Base-by-base conservation (phyloP, 306 rosid genomes). In the Hippophae rhamnoides region DNA sequence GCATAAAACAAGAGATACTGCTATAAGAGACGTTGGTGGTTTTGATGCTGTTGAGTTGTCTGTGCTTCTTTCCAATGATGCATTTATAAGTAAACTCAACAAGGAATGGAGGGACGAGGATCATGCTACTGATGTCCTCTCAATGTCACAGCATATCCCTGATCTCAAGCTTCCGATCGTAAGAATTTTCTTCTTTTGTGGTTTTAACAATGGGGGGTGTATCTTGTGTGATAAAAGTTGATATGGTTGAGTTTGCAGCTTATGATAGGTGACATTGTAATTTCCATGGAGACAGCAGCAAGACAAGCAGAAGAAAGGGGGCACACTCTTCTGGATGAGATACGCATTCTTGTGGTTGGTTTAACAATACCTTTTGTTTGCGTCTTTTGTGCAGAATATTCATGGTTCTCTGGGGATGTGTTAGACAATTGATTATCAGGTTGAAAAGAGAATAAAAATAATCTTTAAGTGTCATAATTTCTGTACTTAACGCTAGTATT, bases 101-200 rank as follows among this genome's bases (percentile, higher is more conserved):
- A 87, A 79, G 66, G 98, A 92, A 67, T 92, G 95, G 98, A 81
- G 98, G 78, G 86, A 75, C 47, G 95, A 87, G 79, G 98, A 90
- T 77, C 82, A 68, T 5, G 82, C 96, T 54, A 85, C 87, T 2
- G 95, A 85, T 74, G 95, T 92, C 56, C 92, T 90, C 57, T 92
- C 89, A 53, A 79, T 83, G 98, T 87, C 96, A 23, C 82, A 81
- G 47, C 89, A 90, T 68, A 65, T 75, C 6, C 86, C 96, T 42
- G 92, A 73, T 63, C 76, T 81, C 65, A 79, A 82, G 73, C 78
- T 87, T 72, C 86, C 98, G 38, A 79, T 78, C 67, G 97, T 90
- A 82, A 76, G 93, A 71, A 47, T 60, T 52, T 8, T 41, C 38
- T 5, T 27, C 43, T 41, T 40, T 9, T 9, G 27, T 8, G 47